Base-by-base conservation (phyloP, 495 filamentous ascomycete species). In the Penicillium cataractarum region DNA sequence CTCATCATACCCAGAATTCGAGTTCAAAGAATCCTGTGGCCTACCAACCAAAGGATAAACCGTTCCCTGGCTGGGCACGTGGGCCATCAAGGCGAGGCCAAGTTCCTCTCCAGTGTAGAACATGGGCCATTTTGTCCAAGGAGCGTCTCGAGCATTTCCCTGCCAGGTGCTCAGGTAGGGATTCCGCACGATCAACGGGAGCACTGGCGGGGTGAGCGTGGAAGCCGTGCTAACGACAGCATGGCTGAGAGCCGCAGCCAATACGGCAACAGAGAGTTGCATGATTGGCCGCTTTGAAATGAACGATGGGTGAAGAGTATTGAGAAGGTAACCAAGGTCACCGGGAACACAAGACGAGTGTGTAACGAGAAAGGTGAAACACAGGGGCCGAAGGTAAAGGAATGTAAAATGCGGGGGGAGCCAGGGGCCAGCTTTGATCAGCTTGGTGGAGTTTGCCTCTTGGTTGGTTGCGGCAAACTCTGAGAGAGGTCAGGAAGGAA, bases 111-210 rank as follows among this genome's bases (percentile, higher is more conserved):
- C 93, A 15, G 91, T 96, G 82, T 89, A 98, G 73, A 98, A 98
- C 63, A 96, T 96, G 29, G 93, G 94, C 93, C 94, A 98, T 72
- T 86, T 86, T 35, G 86, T 83, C 93, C 94, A 98, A n/a, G 94
- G 94, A 21, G 79, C 81, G 15, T 90, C 86, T 51, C 94, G 85
- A 35, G 92, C 92, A 78, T 89, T 84, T 12, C 83, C 83, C 54
- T 96, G 74, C 92, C 93, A 97, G 13, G 92, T 90, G 67, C 91
- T 96, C 40, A 97, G 79, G 73, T 98, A 98, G 19, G 94, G 94
- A 69, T 91, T 97, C 29, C 94, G 88, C 33, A 98, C 93, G 63
- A 90, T 87, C 70, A 98, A 80, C 9, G 94, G 94, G 44, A 98
- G 77, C 6, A 96, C 91, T 1, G 92, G 91, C 26, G 94, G 94